Conservation (phyloP, 495 filamentous ascomycete species). For the Trichoderma asperelloides region DNA sequence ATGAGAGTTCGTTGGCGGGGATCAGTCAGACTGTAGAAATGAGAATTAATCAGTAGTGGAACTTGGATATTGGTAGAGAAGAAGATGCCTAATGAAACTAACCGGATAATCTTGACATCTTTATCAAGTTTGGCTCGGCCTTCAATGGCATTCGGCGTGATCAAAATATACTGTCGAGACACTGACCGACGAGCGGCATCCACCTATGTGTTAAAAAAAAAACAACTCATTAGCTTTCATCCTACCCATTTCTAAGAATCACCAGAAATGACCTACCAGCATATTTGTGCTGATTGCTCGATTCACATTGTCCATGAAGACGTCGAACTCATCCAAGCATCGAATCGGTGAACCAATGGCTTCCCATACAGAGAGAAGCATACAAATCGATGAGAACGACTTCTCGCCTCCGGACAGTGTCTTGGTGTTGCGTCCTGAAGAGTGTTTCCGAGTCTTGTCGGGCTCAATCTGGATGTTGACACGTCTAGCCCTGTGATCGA, state of each 20-base stretch:
- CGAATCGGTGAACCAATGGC: slow-evolving; percentile 94
- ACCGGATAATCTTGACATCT: slow-evolving; percentile 83
- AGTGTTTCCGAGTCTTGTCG: slow-evolving; percentile 60
- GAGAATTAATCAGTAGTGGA: slow-evolving; percentile 5
- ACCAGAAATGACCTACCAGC: slow-evolving; percentile 55
- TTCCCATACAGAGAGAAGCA: slow-evolving; percentile 89
- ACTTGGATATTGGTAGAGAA: background rate
- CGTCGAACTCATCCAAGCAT: slow-evolving; percentile 97
- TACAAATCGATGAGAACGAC: slow-evolving; percentile 92
- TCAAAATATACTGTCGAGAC: slow-evolving; percentile 90
- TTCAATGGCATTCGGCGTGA: slow-evolving; percentile 85
- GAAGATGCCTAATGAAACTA: slow-evolving; percentile 23
- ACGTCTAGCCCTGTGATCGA: slow-evolving; percentile 63
- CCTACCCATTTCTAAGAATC: background rate
- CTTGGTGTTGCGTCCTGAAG: slow-evolving; percentile 68
- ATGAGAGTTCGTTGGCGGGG: slow-evolving; percentile 44
- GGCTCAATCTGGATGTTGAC: slow-evolving; percentile 77
- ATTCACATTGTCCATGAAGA: slow-evolving; percentile 98
- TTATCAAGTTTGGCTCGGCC: slow-evolving; percentile 53
- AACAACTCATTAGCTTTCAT: slow-evolving; percentile 1
- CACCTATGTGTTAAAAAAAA: slow-evolving; percentile 43
- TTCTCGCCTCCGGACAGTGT: slow-evolving; percentile 95
- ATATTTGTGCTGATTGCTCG: slow-evolving; percentile 87
- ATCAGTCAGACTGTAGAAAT: slow-evolving; percentile 44
- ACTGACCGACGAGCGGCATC: slow-evolving; percentile 73